Conservation (phyloP, 176 grass and related monocot genomes). For the Hordeum marinum region DNA sequence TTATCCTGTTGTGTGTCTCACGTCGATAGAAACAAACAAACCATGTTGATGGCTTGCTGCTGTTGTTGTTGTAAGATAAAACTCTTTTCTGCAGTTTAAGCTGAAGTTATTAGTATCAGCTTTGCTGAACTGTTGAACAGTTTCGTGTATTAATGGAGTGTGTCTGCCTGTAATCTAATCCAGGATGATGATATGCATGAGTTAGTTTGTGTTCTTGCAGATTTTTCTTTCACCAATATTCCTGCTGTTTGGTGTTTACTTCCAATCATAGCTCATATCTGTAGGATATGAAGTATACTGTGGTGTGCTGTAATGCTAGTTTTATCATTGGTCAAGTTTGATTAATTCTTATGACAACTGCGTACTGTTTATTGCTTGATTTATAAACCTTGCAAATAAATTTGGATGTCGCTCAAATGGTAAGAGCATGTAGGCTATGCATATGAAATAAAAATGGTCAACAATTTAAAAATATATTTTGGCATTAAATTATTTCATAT, state of each 20-base stretch:
- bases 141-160: slow-evolving; percentile 20
- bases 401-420: too few relatives aligned
- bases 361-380: too few relatives aligned
- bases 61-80: slow-evolving; percentile 43
- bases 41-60: slow-evolving; percentile 8
- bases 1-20: slow-evolving; percentile 1
- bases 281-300: too few relatives aligned
- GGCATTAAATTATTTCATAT: too few relatives aligned
- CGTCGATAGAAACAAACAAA: slow-evolving; percentile 3
- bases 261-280: too few relatives aligned
- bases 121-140: slow-evolving; percentile 33
- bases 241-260: background rate
- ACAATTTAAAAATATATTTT: too few relatives aligned
- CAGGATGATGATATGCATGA: background rate
- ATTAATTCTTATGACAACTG: too few relatives aligned
- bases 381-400: too few relatives aligned
- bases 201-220: background rate
- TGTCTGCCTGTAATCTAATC: slow-evolving; percentile 25
- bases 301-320: too few relatives aligned
- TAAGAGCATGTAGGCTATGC: too few relatives aligned
- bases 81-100: slow-evolving; percentile 31
- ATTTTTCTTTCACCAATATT: background rate
- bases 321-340: too few relatives aligned
- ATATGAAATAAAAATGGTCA: too few relatives aligned
- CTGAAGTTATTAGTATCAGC: slow-evolving; percentile 56